A percentile compares a stretch with the other conserved stretches of the same genome.
These are phyloP conservation scores for Amaranthus palmeri DNA, from an alignment of 148 eudicot genomes.

Conservation along the genomic window DNA sequence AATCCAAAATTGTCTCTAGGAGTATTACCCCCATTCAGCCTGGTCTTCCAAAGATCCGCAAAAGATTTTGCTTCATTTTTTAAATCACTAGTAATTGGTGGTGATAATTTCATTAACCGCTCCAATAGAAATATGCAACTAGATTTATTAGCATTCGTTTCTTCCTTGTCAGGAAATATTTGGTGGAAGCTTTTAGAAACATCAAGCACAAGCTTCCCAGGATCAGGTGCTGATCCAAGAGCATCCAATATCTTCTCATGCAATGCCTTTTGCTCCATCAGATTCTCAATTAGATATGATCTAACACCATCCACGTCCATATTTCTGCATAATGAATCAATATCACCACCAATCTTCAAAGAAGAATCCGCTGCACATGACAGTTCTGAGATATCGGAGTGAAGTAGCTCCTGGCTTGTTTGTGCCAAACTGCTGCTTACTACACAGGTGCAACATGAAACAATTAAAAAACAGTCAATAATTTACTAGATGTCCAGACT, in stretches of 20 bases:
- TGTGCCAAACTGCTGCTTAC: too few relatives aligned
- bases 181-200: conserved; percentile 23
- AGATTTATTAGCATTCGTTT: conserved; percentile 1
- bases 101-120: conserved; percentile 20
- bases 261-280: conserved; percentile 10
- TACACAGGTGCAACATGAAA: too few relatives aligned
- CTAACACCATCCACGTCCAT: conserved; percentile 16
- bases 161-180: background rate
- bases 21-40: background rate
- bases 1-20: conserved; percentile 3
- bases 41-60: conserved; percentile 11
- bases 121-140: conserved; percentile 22
- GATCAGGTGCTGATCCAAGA: conserved; percentile 27
- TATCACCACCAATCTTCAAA: background rate
- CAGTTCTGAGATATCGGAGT: too few relatives aligned
- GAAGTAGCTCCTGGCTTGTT: too few relatives aligned
- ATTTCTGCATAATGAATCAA: conserved; percentile 6
- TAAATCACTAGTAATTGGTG: conserved; percentile 18
- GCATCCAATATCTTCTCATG: conserved; percentile 18
- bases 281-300: conserved; percentile 14
- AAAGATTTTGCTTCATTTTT: conserved; percentile 11
- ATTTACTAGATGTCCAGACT: too few relatives aligned
- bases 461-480: too few relatives aligned
- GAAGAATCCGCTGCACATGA: background rate
- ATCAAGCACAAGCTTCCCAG: conserved; percentile 40